phyloP scores from a whole-genome alignment of 2,329 filamentous ascomycete species.

The Alternaria viburni region DNA sequence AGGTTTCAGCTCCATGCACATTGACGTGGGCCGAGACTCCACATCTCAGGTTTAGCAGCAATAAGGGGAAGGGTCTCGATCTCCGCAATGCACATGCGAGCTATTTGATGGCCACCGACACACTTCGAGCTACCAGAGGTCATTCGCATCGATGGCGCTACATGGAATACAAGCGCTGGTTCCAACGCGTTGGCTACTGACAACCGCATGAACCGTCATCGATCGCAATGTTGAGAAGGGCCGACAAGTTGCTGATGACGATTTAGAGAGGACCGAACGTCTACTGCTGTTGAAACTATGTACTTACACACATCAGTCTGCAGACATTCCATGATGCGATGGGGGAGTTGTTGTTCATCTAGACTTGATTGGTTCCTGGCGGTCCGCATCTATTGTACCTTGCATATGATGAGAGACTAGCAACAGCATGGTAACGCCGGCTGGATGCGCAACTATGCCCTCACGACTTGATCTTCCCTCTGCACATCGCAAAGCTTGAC shows the following conservation, averaged over 20 bases:
- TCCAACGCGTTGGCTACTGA: not conserved
- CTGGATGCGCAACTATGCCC: not conserved
- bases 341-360: not conserved
- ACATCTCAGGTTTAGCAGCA: not conserved
- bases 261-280: not conserved
- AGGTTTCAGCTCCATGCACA: constrained; percentile 21
- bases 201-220: not conserved
- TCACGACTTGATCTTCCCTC: not conserved
- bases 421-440: not conserved
- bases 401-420: not conserved
- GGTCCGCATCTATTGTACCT: not conserved
- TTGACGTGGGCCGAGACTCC: constrained; percentile 26
- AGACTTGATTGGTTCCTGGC: not conserved
- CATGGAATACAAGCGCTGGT: not conserved
- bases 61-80: constrained; percentile 1
- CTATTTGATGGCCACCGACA: not conserved
- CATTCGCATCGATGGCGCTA: not conserved
- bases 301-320: not conserved
- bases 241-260: not conserved
- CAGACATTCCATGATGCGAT: not conserved
- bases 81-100: not conserved
- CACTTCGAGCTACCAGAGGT: not conserved
- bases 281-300: not conserved
- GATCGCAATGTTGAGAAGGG: not conserved
- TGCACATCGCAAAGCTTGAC: not conserved